These are phyloP conservation scores for Zoysia pacifica DNA, from an alignment of 176 grass and related monocot genomes.

Conservation along the genomic window DNA sequence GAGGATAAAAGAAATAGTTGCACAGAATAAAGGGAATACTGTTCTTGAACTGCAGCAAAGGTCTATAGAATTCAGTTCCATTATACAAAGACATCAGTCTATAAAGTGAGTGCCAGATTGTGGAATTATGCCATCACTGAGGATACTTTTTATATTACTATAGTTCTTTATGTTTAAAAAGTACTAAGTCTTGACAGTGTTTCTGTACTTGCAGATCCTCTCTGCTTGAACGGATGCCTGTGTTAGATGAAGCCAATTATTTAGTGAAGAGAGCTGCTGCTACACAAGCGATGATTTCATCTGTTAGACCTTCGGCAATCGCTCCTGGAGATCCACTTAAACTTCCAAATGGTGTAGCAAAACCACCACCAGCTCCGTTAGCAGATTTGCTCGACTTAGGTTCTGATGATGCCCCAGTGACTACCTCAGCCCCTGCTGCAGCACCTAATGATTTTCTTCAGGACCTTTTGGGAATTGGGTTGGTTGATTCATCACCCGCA, in stretches of 20 bases:
- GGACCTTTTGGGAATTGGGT: slow-evolving; percentile 79
- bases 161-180: slow-evolving; percentile 4
- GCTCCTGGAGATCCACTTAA: slow-evolving; percentile 61
- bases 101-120: slow-evolving; percentile 69
- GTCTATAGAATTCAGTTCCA: slow-evolving; percentile 96
- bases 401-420: slow-evolving; percentile 67
- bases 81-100: slow-evolving; percentile 89
- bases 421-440: slow-evolving; percentile 51
- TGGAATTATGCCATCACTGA: neutral
- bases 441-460: slow-evolving; percentile 72
- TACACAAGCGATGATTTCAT: slow-evolving; percentile 54
- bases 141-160: slow-evolving; percentile 18
- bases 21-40: slow-evolving; percentile 77
- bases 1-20: slow-evolving; percentile 88
- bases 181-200: slow-evolving; percentile 28
- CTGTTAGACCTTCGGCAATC: slow-evolving; percentile 53
- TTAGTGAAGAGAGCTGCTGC: slow-evolving; percentile 70
- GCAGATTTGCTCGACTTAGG: slow-evolving; percentile 91
- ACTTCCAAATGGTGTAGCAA: slow-evolving; percentile 86
- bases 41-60: slow-evolving; percentile 97
- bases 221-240: slow-evolving; percentile 96
- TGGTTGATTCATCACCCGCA: slow-evolving; percentile 62
- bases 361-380: slow-evolving; percentile 66
- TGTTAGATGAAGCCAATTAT: slow-evolving; percentile 85
- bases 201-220: slow-evolving; percentile 70